These are phyloP conservation scores for Dactylorhiza incarnata DNA, from an alignment of 106 monocot species.

Conservation along the genomic window DNA sequence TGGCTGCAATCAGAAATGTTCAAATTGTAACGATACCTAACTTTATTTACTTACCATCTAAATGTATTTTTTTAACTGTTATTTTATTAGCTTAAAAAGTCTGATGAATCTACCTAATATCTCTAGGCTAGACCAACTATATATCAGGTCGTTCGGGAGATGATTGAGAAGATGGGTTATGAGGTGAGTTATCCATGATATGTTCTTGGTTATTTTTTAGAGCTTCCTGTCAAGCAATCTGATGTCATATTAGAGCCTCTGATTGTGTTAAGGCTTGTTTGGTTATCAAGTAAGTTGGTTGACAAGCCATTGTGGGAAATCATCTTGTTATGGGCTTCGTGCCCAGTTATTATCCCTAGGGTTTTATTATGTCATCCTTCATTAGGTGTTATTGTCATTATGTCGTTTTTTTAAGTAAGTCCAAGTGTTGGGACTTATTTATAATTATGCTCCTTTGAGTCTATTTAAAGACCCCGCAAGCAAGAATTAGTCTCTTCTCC, in stretches of 20 bases:
- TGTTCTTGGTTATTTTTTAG: not conserved
- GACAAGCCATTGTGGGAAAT: too few species aligned
- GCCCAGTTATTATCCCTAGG: too few species aligned
- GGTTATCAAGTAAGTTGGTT: not conserved
- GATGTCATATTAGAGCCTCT: not conserved
- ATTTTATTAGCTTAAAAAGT: slow-evolving; percentile 1
- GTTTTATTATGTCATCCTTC: too few species aligned
- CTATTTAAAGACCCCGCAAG: too few species aligned
- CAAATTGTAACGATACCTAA: slow-evolving; percentile 51
- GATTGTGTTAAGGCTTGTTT: not conserved
- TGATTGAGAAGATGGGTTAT: slow-evolving; percentile 97
- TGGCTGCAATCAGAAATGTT: slow-evolving; percentile 97
- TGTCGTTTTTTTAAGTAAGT: too few species aligned
- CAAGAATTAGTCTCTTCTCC: too few species aligned
- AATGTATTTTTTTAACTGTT: not conserved
- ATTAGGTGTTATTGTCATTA: too few species aligned
- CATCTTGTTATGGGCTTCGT: too few species aligned
- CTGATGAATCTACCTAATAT: not conserved
- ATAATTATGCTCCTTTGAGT: too few species aligned
- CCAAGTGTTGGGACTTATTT: too few species aligned
- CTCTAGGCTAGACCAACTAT: slow-evolving; percentile 74
- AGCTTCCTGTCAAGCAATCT: not conserved
- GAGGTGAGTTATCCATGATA: slow-evolving; percentile 27
- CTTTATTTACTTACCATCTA: slow-evolving; percentile 1
- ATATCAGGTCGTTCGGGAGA: slow-evolving; percentile 85